Evolutionary conservation across 2,329 filamentous ascomycete genomes (phyloP).

Genomic region (Fusarium ramigenum): DNA sequence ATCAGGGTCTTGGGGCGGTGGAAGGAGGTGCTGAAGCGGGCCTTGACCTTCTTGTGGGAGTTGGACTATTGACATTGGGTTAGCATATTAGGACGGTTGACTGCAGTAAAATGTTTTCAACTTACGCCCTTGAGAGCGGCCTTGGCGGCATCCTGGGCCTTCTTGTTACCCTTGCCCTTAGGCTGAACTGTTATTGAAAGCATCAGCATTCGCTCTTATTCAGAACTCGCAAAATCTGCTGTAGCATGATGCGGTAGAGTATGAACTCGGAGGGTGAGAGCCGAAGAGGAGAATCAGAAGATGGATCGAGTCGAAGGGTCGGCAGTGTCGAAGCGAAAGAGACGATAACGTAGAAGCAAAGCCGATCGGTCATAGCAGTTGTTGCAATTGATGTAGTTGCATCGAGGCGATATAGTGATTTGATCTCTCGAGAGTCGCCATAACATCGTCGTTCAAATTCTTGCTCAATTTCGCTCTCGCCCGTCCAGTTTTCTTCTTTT

Average conservation of each 20-base stretch:
- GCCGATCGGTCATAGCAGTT: not conserved
- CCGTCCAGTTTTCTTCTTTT: not conserved
- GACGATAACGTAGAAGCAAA: not conserved
- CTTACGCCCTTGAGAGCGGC: slow-evolving; percentile 95
- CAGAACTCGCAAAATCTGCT: slow-evolving; percentile 82
- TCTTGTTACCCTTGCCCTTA: slow-evolving; percentile 77
- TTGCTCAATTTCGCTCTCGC: slow-evolving; percentile 19
- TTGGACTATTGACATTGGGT: slow-evolving; percentile 43
- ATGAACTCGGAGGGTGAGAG: slow-evolving; percentile 22
- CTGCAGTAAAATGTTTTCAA: slow-evolving; percentile 43
- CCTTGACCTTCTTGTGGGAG: slow-evolving; percentile 88
- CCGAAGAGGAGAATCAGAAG: slow-evolving; percentile 4
- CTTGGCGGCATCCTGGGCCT: slow-evolving; percentile 92
- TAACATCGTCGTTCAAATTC: slow-evolving; percentile 5
- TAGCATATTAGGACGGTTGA: not conserved
- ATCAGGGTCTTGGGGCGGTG: slow-evolving; percentile 96
- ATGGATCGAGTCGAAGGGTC: slow-evolving; percentile 15
- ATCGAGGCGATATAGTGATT: slow-evolving; percentile 5
- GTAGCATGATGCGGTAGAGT: slow-evolving; percentile 67
- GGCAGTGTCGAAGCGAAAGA: not conserved
- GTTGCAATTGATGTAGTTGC: not conserved
- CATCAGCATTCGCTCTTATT: slow-evolving; percentile 78
- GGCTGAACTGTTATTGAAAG: slow-evolving; percentile 66
- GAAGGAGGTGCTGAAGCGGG: slow-evolving; percentile 93
- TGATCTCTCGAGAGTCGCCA: slow-evolving; percentile 8